These are phyloP conservation scores for Amauroascus verrucosus DNA, from an alignment of 2,329 filamentous ascomycete species.

Conservation along the genomic window DNA sequence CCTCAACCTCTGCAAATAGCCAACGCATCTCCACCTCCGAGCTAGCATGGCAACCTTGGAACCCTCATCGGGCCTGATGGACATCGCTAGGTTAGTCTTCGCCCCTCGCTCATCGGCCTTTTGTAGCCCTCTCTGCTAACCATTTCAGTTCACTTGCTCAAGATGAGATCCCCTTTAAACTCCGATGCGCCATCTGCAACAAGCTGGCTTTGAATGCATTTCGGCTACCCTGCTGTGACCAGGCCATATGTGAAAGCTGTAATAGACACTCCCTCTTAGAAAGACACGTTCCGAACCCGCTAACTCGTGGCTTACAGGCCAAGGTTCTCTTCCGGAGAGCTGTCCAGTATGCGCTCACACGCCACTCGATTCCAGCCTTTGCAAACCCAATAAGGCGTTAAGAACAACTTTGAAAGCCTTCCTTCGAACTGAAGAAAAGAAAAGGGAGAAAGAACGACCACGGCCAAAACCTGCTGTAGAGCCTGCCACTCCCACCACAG, in stretches of 20 bases:
- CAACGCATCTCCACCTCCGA: background rate
- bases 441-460: conserved; percentile 56
- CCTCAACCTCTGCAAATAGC: background rate
- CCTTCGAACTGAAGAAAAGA: conserved; percentile 82
- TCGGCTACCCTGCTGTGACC: conserved; percentile 87
- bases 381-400: conserved; percentile 80
- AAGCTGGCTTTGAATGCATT: conserved; percentile 84
- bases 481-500: conserved; percentile 16
- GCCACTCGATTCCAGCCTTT: conserved; percentile 74
- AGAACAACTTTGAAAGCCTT: conserved; percentile 88
- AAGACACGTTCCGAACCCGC: background rate
- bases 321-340: conserved; percentile 61
- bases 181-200: conserved; percentile 89
- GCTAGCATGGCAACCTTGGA: conserved; percentile 31
- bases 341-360: conserved; percentile 92
- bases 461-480: conserved; percentile 23
- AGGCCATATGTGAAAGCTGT: conserved; percentile 88
- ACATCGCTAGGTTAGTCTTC: conserved; percentile 32
- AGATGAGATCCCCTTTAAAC: conserved; percentile 88
- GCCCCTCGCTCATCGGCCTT: background rate
- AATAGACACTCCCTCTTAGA: conserved; percentile 27
- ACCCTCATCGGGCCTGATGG: conserved; percentile 33
- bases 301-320: conserved; percentile 44
- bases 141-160: conserved; percentile 57
- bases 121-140: background rate